phyloP scores from a whole-genome alignment of 169 alveolate species.

The Plasmodium gaboni region DNA sequence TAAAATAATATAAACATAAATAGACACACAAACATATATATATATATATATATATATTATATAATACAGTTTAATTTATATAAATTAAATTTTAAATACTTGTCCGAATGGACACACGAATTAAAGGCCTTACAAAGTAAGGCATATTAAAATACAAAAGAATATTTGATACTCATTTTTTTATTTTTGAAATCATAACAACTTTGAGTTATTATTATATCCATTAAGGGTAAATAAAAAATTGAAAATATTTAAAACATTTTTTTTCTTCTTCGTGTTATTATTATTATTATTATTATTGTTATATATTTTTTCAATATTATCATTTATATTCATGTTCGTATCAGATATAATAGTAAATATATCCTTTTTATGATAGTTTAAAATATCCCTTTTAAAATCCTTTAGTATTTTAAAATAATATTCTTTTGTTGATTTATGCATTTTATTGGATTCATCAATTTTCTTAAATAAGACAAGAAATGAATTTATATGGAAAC shows the following conservation, averaged over 20 bases:
- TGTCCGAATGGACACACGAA: too few relatives aligned
- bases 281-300: too few relatives aligned
- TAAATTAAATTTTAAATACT: too few relatives aligned
- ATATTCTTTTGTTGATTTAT: background rate
- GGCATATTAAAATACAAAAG: too few relatives aligned
- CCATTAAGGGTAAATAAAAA: conserved; percentile 9
- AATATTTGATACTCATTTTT: too few relatives aligned
- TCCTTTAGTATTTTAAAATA: background rate
- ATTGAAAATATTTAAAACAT: conserved; percentile 12
- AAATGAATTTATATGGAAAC: conserved; percentile 30
- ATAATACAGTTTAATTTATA: too few relatives aligned
- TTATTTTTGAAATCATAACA: too few relatives aligned
- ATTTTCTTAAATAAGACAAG: conserved; percentile 24
- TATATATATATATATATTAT: too few relatives aligned
- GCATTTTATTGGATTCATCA: conserved; percentile 4
- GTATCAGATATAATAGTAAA: conserved; percentile 1
- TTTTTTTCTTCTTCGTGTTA: background rate
- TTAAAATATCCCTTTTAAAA: conserved; percentile 19
- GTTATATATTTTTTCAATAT: too few relatives aligned
- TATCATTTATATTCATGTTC: conserved; percentile 2
- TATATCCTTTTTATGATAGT: conserved; percentile 19
- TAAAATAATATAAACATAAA: too few relatives aligned
- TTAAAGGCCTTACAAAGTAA: too few relatives aligned
- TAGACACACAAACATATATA: too few relatives aligned
- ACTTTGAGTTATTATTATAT: background rate